Evolutionary conservation across 805 yeast species (phyloP), one percentile per base, ranked within the genome.

Genomic region (Lachancea dasiensis): DNA sequence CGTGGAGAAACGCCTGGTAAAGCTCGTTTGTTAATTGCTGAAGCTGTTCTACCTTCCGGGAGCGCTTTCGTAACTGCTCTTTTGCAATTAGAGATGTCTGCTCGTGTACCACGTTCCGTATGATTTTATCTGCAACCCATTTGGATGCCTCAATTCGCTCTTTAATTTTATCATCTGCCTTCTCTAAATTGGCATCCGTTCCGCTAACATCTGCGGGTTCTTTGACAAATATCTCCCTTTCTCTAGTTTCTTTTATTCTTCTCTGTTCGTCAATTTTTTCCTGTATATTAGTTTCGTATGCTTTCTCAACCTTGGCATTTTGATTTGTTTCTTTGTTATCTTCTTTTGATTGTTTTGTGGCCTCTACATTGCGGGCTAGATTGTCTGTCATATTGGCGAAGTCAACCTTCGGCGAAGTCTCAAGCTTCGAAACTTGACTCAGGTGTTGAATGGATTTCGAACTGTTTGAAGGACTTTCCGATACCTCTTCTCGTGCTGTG

Each of bases 1-100:
- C 89, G 30, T 72, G 68, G 28, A 84, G 50, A 48, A 83, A 79
- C 0, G 89, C 84, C 13, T 57, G 51, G 44, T 64, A 81, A 1
- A 84, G 53, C 27, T 77, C 83, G 1, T 56, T 49, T 1, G 79
- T 52, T n/a, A 80, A 58, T 0, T 58, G 41, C 0, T 65, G 53
- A 2, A 77, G 54, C 1, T 67, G 36, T 6, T 41, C 21, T 13
- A 24, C 39, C 17, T 57, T 44, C 41, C 54, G 63, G 31, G 43
- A 46, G 35, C 39, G 35, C 9, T 49, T 36, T 27, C 23, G 41
- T 17, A 46, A 18, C 2, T 41, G 40, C 17, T 43, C 38, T 20
- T 43, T 16, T 5, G 24, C 29, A n/a, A 25, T 22, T 13, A 17
- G 17, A 5, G 10, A 21, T 8, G 37, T 20, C 14, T 23, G 29